These are phyloP conservation scores for Roridomyces roridus DNA, from an alignment of 768 basidiomycete species.

Conservation along the genomic window DNA sequence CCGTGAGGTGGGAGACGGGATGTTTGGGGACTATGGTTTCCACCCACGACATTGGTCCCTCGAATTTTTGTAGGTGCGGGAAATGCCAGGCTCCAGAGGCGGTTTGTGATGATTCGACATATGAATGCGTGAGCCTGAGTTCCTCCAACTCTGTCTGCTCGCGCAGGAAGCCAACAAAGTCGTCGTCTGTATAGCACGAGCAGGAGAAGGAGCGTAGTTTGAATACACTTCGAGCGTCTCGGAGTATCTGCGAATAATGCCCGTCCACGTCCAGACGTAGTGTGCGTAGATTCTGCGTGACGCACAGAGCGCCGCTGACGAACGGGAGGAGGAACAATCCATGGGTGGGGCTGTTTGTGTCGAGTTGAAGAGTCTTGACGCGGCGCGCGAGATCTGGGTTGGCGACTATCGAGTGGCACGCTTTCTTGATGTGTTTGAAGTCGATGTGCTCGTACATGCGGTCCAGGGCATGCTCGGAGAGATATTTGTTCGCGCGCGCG, in stretches of 20 bases:
- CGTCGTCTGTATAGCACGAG: background rate
- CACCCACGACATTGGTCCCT: constrained; percentile 15
- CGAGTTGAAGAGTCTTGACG: constrained; percentile 7
- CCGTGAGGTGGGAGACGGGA: constrained; percentile 4
- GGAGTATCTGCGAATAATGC: constrained; percentile 1
- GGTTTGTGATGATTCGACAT: background rate
- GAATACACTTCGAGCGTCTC: background rate
- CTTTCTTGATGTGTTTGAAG: background rate
- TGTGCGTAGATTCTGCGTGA: constrained; percentile 7
- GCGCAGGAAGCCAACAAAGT: background rate
- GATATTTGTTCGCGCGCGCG: constrained; percentile 11
- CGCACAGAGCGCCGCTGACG: constrained; percentile 3
- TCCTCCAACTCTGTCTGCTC: constrained; percentile 17
- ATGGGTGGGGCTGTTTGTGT: background rate
- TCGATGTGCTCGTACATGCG: constrained; percentile 8
- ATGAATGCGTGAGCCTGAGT: constrained; percentile 1
- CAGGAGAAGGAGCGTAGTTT: constrained; percentile 6
- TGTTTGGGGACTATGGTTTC: constrained; percentile 2
- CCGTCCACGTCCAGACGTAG: constrained; percentile 15
- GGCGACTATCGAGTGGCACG: constrained; percentile 5
- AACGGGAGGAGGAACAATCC: background rate
- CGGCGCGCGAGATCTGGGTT: constrained; percentile 15
- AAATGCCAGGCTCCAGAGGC: constrained; percentile 5
- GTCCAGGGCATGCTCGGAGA: constrained; percentile 12
- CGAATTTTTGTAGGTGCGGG: constrained; percentile 1